Base-by-base conservation (phyloP, 129 eudicot genomes). In the Logfia minima region DNA sequence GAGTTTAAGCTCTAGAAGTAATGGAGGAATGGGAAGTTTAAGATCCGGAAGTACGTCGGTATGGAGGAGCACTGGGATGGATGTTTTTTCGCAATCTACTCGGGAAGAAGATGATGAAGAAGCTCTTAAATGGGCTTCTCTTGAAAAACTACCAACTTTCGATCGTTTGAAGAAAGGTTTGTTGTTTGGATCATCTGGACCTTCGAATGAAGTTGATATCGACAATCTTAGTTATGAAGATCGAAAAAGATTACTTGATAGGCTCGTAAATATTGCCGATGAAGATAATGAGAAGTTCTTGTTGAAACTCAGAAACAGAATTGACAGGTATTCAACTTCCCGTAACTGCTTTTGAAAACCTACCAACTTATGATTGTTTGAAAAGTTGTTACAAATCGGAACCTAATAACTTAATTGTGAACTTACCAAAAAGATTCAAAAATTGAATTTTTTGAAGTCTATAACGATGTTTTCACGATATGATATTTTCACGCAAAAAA, bases 51-150 rank as follows among this genome's bases (percentile, higher is more conserved):
- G 89, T 67, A 64, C 88, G 9, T 75, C 90, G 4, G 5, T 78
- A 62, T 89, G 95, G 90, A 84, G 92, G 74, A 81, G 79, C 65
- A 60, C 78, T 3, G 82, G 87, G 3, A 51, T 74, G 43, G 92
- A 88, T 18, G 89, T 80, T 34, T 92, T 89, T 35, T 84, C 96
- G 0, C 69, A 71, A 26, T 86, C 96, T 0, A 32, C 68, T 3
- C 71, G 90, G 13, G 90, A 89, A 19, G 92, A 92, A 74, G 88
- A 92, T 41, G 98, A 92, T 53, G 98, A 92, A 82, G 98, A 87
- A 62, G 92, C 96, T 41, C 83, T 92, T 2, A 90, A 85, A 74
- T 92, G 98, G 98, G 98, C 96, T 53, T 85, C 96, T 5, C 84
- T 92, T 1, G 96, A 92, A 68, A 92, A 82, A 68, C 84, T 90